These are phyloP conservation scores for Ascochyta viciae-villosae DNA, from an alignment of 2,329 filamentous ascomycete species.

Conservation along the genomic window DNA sequence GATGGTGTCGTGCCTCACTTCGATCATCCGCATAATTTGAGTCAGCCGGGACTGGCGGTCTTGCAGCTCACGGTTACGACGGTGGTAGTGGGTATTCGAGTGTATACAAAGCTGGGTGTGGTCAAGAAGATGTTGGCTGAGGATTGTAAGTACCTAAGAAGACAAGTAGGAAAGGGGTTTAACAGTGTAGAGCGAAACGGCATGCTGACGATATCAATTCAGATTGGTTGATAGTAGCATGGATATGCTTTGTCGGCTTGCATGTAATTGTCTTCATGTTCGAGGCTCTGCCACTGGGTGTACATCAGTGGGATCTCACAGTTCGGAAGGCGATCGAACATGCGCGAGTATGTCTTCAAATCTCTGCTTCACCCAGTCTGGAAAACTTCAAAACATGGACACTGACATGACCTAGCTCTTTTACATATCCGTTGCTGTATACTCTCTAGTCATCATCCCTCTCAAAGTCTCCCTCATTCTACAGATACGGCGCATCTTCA, in stretches of 20 bases:
- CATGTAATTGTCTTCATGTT: slow-evolving; percentile 18
- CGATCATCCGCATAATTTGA: slow-evolving; percentile 13
- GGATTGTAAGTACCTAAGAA: slow-evolving; percentile 17
- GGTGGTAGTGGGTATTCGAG: slow-evolving; percentile 13
- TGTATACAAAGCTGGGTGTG: slow-evolving; percentile 16
- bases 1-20: slow-evolving; percentile 17
- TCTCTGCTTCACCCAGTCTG: neutral
- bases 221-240: slow-evolving; percentile 21
- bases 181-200: neutral
- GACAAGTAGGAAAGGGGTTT: neutral
- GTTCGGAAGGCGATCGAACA: slow-evolving; percentile 14
- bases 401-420: slow-evolving; percentile 13
- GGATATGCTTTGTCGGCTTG: slow-evolving; percentile 15
- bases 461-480: slow-evolving; percentile 30
- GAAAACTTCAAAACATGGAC: neutral
- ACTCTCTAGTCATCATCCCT: slow-evolving; percentile 18
- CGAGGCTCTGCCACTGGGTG: slow-evolving; percentile 13
- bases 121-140: slow-evolving; percentile 18
- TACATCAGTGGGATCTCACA: slow-evolving; percentile 23
- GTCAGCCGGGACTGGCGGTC: slow-evolving; percentile 8
- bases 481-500: slow-evolving; percentile 27
- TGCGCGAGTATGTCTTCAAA: slow-evolving; percentile 11
- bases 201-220: neutral
- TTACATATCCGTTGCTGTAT: slow-evolving; percentile 19
- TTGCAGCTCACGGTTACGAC: slow-evolving; percentile 17